Base-by-base conservation (phyloP, 306 rosid species). In the Lupinus albus region DNA sequence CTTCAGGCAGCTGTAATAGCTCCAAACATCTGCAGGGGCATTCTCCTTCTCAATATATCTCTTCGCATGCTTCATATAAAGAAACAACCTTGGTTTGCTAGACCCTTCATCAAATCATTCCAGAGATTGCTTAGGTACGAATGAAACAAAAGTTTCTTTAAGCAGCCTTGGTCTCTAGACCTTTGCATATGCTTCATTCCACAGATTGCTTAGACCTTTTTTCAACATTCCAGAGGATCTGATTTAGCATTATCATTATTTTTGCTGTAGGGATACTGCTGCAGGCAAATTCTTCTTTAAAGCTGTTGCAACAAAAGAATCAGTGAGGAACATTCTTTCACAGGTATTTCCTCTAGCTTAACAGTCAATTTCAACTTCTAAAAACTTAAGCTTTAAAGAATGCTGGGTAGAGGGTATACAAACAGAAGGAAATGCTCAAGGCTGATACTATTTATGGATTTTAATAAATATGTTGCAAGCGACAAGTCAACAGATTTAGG, bases 11-110 rank as follows among this genome's bases (percentile, higher is more conserved):
- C 89, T 51, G 71, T 83, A 52, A 30, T 70, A 78, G 85, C 78
- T 56, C 96, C 98, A 14, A 69, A 81, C 70, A 81, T 83, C 65
- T 92, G 98, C 70, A 81, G 63, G 79, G 96, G 96, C 8, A 71
- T 92, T 58, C 42, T 89, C 55, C 88, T 92, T 83, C 79, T 92
- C 28, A 89, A 92, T 73, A 83, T 92, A 38, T 89, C 98, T 62
- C 83, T 92, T 21, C 92, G 96, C 11, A 84, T 92, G 98, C 98
- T 92, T 67, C 98, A 92, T 69, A 80, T 87, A 60, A 89, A 75
- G 84, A 92, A 92, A 81, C 98, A 92, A 76, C 98, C 98, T 25
- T 92, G 98, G 98, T 92, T 56, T 79, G 95, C 75, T 72, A 92
- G 61, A 68, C 93, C 93, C 15, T 86, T 92, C 63, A 84, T 92